Percentiles rank a stretch among this genome's conserved stretches.
Evolutionary conservation across 768 basidiomycete species (phyloP).

Genomic region (Melanogaster broomeanus): DNA sequence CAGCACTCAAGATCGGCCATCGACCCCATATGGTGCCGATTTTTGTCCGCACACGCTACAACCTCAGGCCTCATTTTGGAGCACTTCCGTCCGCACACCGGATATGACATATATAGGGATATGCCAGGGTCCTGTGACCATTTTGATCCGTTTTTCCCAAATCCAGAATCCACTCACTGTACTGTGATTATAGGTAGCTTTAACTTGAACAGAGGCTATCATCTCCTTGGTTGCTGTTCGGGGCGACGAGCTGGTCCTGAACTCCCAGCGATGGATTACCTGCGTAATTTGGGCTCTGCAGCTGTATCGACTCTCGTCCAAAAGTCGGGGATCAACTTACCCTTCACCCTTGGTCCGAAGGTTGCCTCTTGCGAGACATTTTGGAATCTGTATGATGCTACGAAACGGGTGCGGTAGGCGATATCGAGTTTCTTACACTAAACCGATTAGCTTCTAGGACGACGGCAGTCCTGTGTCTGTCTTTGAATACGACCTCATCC

Average conservation of each 20-base stretch:
- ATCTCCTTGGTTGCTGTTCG: neutral
- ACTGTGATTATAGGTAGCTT: no score
- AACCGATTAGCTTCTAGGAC: constrained; percentile 56
- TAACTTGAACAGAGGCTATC: no score
- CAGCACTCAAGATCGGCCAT: no score
- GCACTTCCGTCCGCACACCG: no score
- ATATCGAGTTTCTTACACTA: constrained; percentile 7
- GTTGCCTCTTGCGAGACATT: constrained; percentile 69
- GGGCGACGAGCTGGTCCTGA: neutral
- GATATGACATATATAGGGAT: no score
- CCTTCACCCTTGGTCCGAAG: constrained; percentile 81
- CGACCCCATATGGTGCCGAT: no score
- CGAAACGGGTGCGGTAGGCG: constrained; percentile 68
- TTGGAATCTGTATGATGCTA: constrained; percentile 86
- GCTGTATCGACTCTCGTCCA: constrained; percentile 91
- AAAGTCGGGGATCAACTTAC: constrained; percentile 88
- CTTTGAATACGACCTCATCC: constrained; percentile 86
- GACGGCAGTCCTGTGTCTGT: constrained; percentile 84
- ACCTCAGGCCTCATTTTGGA: no score
- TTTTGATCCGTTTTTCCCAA: no score
- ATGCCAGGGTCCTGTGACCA: no score
- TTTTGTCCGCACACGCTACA: no score
- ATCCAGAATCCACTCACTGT: no score
- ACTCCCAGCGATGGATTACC: constrained; percentile 67
- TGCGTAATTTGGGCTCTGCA: constrained; percentile 78